phyloP scores from a whole-genome alignment of 306 rosid species.

The Echinosophora koreensis region DNA sequence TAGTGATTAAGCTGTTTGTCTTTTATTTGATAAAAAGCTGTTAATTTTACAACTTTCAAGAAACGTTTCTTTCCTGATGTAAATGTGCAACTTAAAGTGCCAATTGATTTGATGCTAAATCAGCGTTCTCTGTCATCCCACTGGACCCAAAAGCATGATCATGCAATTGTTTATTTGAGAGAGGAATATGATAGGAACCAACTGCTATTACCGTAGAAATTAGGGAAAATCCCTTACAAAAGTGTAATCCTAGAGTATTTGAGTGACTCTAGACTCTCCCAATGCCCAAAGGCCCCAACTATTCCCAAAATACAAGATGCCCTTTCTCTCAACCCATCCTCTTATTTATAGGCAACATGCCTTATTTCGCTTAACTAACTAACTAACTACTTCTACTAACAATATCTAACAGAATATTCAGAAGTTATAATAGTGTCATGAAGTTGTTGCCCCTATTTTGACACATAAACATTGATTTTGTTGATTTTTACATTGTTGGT shows the following conservation, averaged over 20 bases:
- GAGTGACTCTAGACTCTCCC: too few relatives aligned
- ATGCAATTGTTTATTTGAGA: conserved; percentile 22
- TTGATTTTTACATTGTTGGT: conserved; percentile 2
- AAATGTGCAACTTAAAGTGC: conserved; percentile 19
- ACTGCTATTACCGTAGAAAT: too few relatives aligned
- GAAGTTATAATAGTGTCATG: not conserved
- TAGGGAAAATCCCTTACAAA: too few relatives aligned
- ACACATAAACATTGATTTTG: conserved; percentile 9
- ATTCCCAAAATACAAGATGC: too few relatives aligned
- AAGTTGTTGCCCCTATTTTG: conserved; percentile 11
- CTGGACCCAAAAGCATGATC: conserved; percentile 13
- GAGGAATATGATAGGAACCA: too few relatives aligned
- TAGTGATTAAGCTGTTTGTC: conserved; percentile 25
- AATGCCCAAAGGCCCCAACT: too few relatives aligned
- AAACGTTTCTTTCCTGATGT: conserved; percentile 18
- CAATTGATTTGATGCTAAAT: not conserved
- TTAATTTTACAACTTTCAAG: not conserved
- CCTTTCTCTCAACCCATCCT: too few relatives aligned
- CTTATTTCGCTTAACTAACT: too few relatives aligned
- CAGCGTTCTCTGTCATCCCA: conserved; percentile 30
- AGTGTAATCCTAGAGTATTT: too few relatives aligned
- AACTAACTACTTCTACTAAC: too few relatives aligned
- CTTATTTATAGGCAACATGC: too few relatives aligned
- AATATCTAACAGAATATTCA: too few relatives aligned
- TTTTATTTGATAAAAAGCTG: not conserved